Evolutionary conservation across 345 rosid genomes (phyloP).

Genomic region (Bruguiera sexangula): DNA sequence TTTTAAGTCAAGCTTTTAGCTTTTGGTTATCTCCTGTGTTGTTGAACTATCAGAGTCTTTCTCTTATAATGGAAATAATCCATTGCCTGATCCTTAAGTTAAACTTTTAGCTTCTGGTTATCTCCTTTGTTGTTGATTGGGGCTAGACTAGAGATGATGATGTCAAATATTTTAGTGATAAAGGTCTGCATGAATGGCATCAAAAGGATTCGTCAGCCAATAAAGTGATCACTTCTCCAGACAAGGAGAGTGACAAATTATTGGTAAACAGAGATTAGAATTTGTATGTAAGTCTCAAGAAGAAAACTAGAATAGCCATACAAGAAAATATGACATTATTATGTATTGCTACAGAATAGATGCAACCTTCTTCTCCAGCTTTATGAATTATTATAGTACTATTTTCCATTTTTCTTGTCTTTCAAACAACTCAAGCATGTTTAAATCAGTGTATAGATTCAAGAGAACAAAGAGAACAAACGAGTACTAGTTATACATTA

Average conservation of each 20-base stretch:
- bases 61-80: not conserved
- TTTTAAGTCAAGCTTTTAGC: not conserved
- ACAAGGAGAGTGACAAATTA: no score
- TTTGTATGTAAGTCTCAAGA: no score
- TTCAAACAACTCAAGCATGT: no score
- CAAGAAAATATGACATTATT: no score
- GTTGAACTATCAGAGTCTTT: not conserved
- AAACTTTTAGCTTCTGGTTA: not conserved
- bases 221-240: no score
- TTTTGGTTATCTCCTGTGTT: not conserved
- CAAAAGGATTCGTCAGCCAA: not conserved
- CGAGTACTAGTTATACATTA: not conserved
- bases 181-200: not conserved
- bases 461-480: not conserved
- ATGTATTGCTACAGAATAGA: no score
- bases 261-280: no score
- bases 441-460: not conserved
- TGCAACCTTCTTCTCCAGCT: no score
- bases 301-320: no score
- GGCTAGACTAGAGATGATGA: not conserved
- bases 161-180: not conserved
- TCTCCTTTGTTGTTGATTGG: not conserved
- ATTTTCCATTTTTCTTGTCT: no score
- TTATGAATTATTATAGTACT: no score
- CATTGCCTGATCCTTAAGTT: not conserved